Conservation (phyloP, 2,329 filamentous ascomycete species). For the Aspergillus pseudoterreus region DNA sequence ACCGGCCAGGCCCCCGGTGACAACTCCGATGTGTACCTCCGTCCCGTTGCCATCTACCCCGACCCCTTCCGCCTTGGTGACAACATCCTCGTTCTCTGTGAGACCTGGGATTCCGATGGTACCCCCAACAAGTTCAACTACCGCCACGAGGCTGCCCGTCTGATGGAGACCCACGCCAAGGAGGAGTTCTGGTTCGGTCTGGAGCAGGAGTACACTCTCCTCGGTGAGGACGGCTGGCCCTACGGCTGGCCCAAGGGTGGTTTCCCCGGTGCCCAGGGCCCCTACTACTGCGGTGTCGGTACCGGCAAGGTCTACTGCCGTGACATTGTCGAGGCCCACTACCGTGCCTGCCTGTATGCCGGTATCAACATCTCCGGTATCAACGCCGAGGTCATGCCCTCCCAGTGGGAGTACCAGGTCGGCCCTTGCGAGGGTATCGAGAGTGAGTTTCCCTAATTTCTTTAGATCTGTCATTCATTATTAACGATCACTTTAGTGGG, state of each 20-base stretch:
- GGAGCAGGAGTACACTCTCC: slow-evolving; percentile 94
- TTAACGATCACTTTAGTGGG: slow-evolving; percentile 59
- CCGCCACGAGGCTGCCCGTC: slow-evolving; percentile 83
- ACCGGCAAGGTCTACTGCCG: slow-evolving; percentile 96
- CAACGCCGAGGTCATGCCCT: slow-evolving; percentile 98
- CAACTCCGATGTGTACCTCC: slow-evolving; percentile 97
- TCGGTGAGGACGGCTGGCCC: slow-evolving; percentile 80
- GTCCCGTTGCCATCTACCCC: slow-evolving; percentile 81
- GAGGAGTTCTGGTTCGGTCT: slow-evolving; percentile 96
- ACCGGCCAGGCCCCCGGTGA: slow-evolving; percentile 89
- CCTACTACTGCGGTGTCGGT: slow-evolving; percentile 98
- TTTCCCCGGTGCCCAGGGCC: slow-evolving; percentile 87
- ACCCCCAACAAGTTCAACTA: slow-evolving; percentile 98
- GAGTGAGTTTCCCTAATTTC: slow-evolving; percentile 52
- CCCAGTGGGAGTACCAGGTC: slow-evolving; percentile 97
- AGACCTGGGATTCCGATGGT: slow-evolving; percentile 92
- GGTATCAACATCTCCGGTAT: slow-evolving; percentile 94
- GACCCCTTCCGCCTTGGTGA: slow-evolving; percentile 85
- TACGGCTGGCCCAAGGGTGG: slow-evolving; percentile 88
- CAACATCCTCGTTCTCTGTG: slow-evolving; percentile 91
- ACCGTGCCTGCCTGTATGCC: slow-evolving; percentile 84
- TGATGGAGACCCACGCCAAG: slow-evolving; percentile 81
- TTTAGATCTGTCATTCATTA: not conserved
- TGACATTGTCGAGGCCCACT: slow-evolving; percentile 94
- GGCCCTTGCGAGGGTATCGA: slow-evolving; percentile 84